phyloP scores from a whole-genome alignment of 495 filamentous ascomycete genomes.

The Xylaria sp. region DNA sequence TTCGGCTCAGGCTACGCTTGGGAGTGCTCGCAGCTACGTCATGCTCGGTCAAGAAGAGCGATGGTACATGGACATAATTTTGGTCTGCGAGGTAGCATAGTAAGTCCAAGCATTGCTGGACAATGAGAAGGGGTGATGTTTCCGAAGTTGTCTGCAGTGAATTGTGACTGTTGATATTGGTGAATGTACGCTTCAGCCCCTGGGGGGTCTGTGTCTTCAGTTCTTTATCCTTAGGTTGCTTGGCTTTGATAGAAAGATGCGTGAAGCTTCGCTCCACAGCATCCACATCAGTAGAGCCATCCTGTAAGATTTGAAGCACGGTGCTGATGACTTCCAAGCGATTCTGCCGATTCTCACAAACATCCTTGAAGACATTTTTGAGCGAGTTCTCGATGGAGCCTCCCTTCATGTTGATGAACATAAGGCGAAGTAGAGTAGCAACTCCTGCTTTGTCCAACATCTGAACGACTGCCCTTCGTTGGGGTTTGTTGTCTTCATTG shows the following conservation, averaged over 20 bases:
- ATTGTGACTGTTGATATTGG: slow-evolving; percentile 56
- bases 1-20: slow-evolving; percentile 78
- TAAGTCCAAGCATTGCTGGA: slow-evolving; percentile 89
- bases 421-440: slow-evolving; percentile 89
- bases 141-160: slow-evolving; percentile 69
- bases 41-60: slow-evolving; percentile 95
- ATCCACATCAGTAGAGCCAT: slow-evolving; percentile 89
- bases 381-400: slow-evolving; percentile 77
- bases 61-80: slow-evolving; percentile 81
- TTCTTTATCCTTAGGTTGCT: slow-evolving; percentile 69
- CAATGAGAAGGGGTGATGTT: slow-evolving; percentile 89
- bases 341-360: slow-evolving; percentile 94
- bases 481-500: slow-evolving; percentile 62
- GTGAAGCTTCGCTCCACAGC: slow-evolving; percentile 95
- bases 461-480: slow-evolving; percentile 82
- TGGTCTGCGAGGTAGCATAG: slow-evolving; percentile 80
- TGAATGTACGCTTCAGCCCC: slow-evolving; percentile 71
- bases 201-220: slow-evolving; percentile 77
- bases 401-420: slow-evolving; percentile 93
- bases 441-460: slow-evolving; percentile 97
- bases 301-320: slow-evolving; percentile 92
- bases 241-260: slow-evolving; percentile 89
- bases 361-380: slow-evolving; percentile 82
- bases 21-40: slow-evolving; percentile 72
- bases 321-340: slow-evolving; percentile 93